Evolutionary conservation across 768 basidiomycete species (phyloP), one percentile per base, ranked within the genome.

Genomic region (Tubosaeta sp.): DNA sequence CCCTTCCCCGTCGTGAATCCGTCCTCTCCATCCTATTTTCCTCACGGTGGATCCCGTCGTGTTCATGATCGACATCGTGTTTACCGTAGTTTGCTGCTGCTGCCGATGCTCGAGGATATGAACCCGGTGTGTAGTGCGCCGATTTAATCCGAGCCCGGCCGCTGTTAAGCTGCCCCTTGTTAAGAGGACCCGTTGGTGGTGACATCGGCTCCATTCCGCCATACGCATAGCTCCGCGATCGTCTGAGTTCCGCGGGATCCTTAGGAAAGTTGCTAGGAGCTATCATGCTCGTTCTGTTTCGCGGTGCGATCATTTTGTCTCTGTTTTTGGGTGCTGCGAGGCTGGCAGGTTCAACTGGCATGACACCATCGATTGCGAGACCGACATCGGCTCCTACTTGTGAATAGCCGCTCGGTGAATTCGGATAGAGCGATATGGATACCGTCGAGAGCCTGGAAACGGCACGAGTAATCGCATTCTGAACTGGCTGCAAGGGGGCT

Each of bases 61-160:
- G 67, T 61, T 67, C 67, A 33, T 66, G 69, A 50, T 71, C 70
- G 48, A 55, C 58, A 56, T 67, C 67, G 38, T 67, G 67, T 57
- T 71, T 72, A 29, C 59, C 62, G 27, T 67, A 63, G 41, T 59
- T 58, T 19, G 71, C 62, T 22, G 75, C 71, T 39, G 76, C 67
- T 17, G 73, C 71, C 13, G 84, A 85, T 26, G 73, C 72, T 38
- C 82, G 82, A 61, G 78, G 76, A 67, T 81, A 78, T 35, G 74
- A 66, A 6, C 80, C 75, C 5, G 78, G 74, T 9, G 79, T 76
- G 52, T 80, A 82, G 60, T 88, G 85, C 6, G 84, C 77, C 9
- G 85, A 86, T 64, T 86, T 85, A 57, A 88, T 83, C 33, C 79
- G 79, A 43, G 78, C 79, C 34, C 86, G 81, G 35, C 86, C 82